A percentile compares a stretch with the other conserved stretches of the same genome.
Evolutionary conservation across 2,329 filamentous ascomycete genomes (phyloP).

Genomic region (Paradendryphiella salina): DNA sequence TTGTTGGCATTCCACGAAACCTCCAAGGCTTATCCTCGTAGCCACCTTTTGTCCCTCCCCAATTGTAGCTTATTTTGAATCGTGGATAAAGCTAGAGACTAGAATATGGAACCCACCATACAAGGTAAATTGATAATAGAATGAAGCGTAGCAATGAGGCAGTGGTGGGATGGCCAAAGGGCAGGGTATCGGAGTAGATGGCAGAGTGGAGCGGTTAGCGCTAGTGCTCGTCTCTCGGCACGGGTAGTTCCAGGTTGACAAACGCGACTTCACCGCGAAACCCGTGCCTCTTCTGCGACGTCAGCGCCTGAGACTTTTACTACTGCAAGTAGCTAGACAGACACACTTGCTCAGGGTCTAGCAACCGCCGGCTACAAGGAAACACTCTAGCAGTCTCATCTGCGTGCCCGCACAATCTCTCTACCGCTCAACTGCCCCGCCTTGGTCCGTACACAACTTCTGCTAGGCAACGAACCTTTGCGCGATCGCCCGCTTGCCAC

Average conservation of each 20-base stretch:
- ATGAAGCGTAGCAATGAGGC: background rate
- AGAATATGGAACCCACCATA: background rate
- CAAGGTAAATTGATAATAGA: background rate
- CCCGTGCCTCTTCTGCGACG: conserved; percentile 27
- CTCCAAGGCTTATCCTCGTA: no score
- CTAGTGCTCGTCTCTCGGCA: conserved; percentile 24
- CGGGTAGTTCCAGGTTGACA: conserved; percentile 17
- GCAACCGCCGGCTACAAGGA: conserved; percentile 10
- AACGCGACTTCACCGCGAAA: conserved; percentile 29
- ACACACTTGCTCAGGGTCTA: conserved; percentile 19
- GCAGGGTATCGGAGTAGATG: conserved; percentile 7
- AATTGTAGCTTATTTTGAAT: no score
- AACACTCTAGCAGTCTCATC: conserved; percentile 6
- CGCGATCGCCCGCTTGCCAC: conserved; percentile 22
- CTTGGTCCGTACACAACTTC: conserved; percentile 35
- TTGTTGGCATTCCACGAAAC: background rate
- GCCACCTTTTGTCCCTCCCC: no score
- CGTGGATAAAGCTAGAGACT: background rate
- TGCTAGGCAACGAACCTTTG: conserved; percentile 36
- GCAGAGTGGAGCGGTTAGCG: conserved; percentile 11
- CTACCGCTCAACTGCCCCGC: conserved; percentile 38
- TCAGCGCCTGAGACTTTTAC: conserved; percentile 24
- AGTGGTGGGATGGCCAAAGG: background rate
- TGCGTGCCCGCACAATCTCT: conserved; percentile 31
- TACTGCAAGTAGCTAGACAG: conserved; percentile 26